phyloP scores from a whole-genome alignment of 75 land plant genomes.

The Picea glauca region DNA sequence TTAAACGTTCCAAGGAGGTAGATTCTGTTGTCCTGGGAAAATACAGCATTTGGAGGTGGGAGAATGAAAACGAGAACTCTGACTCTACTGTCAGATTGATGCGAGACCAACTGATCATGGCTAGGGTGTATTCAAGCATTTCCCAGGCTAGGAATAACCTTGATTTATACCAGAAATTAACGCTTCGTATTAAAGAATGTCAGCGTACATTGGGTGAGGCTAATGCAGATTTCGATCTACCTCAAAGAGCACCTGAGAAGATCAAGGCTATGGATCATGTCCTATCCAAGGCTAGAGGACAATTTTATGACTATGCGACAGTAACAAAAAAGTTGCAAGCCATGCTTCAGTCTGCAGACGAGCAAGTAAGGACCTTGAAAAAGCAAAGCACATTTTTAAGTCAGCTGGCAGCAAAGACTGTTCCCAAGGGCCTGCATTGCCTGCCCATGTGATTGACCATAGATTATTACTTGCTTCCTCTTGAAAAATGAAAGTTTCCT shows the following conservation, averaged over 20 bases:
- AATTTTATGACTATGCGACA: conserved; percentile 40
- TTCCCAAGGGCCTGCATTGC: conserved; percentile 76
- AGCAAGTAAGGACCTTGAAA: conserved; percentile 45
- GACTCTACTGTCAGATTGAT: conserved; percentile 74
- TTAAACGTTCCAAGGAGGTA: conserved; percentile 44
- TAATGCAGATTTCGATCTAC: conserved; percentile 66
- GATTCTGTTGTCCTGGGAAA: conserved; percentile 39
- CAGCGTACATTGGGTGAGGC: conserved; percentile 70
- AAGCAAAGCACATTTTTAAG: conserved; percentile 70
- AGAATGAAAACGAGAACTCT: conserved; percentile 55
- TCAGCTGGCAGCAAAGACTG: conserved; percentile 83
- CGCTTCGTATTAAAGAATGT: conserved; percentile 48
- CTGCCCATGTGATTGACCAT: conserved; percentile 60
- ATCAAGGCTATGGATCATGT: conserved; percentile 78
- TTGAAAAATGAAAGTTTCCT: conserved; percentile 20
- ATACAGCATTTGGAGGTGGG: conserved; percentile 91
- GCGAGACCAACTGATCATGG: conserved; percentile 97
- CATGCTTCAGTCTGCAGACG: conserved; percentile 77
- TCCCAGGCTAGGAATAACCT: conserved; percentile 46
- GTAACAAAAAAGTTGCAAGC: conserved; percentile 72
- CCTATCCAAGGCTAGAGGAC: conserved; percentile 53
- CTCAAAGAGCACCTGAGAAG: conserved; percentile 56
- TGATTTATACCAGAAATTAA: conserved; percentile 49
- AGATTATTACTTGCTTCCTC: conserved; percentile 50
- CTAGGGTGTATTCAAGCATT: conserved; percentile 75